Evolutionary conservation across 805 yeast genomes (phyloP), one percentile per base, ranked within the genome.

Genomic region (Suhomyces emberorum): DNA sequence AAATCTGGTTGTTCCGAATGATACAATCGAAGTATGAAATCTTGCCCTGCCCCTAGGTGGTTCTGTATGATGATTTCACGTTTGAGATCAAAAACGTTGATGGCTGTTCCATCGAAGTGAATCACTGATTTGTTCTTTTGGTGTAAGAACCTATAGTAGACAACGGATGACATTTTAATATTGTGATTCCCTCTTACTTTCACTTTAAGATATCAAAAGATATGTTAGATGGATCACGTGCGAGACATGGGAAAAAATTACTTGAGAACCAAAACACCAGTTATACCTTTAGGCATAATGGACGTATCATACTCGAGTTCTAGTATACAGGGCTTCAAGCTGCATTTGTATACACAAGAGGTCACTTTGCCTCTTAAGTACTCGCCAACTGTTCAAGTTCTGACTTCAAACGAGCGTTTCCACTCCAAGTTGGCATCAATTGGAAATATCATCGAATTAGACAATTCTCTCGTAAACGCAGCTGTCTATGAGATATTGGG

Each of bases 101-200:
- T 79, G 19, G 98, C 97, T 0, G 98, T 91, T 15, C 98, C 99
- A 58, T 93, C 98, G 55, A 93, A 93, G 31, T 81, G 74, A 18
- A 93, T 77, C 28, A 95, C 75, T 1, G 85, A 79, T 19, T 85
- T 81, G 28, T 76, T 80, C 52, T 80, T 82, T 57, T 89, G 96
- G 11, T 95, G 91, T 42, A 79, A 66, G 61, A 93, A 91, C 55
- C 79, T 74, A 57, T 91, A 91, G 57, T 88, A 93, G 8, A 91
- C 85, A 2, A 86, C 82, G 10, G 95, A 86, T 7, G 95, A 83
- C 95, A 88, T 87, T 34, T 11, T 32, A n/a, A 18, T n/a, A n/a
- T n/a, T n/a, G n/a, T n/a, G n/a, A n/a, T n/a, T n/a, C n/a, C n/a
- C n/a, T n/a, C n/a, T n/a, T n/a, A n/a, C n/a, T n/a, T n/a, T n/a